A percentile compares a stretch with the other conserved stretches of the same genome.
phyloP scores from a whole-genome alignment of 805 yeast species.

The Candida maris region DNA sequence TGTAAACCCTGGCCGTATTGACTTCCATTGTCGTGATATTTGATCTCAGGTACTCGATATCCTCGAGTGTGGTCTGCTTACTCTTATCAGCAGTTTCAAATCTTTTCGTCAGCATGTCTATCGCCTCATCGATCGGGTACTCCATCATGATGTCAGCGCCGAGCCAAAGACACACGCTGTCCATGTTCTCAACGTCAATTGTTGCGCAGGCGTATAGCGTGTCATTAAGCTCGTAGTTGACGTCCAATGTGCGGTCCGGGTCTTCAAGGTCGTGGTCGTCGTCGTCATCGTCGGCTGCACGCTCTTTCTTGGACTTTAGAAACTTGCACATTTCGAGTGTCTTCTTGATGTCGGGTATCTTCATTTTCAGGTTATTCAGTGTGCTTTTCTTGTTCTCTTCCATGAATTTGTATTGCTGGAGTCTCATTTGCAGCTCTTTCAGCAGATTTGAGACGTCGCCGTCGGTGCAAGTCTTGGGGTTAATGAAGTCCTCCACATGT shows the following conservation, averaged over 20 bases:
- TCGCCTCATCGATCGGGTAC: conserved; percentile 86
- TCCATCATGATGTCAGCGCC: conserved; percentile 98
- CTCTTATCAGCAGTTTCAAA: conserved; percentile 59
- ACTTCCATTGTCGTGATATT: conserved; percentile 98
- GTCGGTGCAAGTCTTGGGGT: conserved; percentile 33
- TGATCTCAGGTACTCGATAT: conserved; percentile 76
- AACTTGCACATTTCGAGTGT: conserved; percentile 71
- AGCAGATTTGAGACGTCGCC: conserved; percentile 45
- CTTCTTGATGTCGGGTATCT: conserved; percentile 90
- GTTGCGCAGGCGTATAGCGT: conserved; percentile 84
- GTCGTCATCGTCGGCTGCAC: conserved; percentile 27
- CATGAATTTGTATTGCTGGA: conserved; percentile 90
- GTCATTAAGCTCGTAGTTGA: conserved; percentile 91
- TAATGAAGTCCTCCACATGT: conserved; percentile 70
- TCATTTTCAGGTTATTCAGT: conserved; percentile 50
- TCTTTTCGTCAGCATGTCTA: conserved; percentile 59
- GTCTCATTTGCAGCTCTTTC: conserved; percentile 75
- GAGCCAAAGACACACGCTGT: conserved; percentile 82
- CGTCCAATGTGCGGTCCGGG: conserved; percentile 44
- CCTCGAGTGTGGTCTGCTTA: conserved; percentile 67
- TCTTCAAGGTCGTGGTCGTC: conserved; percentile 26
- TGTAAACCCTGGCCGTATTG: conserved; percentile 87
- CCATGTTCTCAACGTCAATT: conserved; percentile 52
- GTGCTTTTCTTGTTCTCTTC: conserved; percentile 52
- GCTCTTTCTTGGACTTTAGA: conserved; percentile 46